Evolutionary conservation across 208 protist species (phyloP).

Genomic region (Porcisia hertigi): DNA sequence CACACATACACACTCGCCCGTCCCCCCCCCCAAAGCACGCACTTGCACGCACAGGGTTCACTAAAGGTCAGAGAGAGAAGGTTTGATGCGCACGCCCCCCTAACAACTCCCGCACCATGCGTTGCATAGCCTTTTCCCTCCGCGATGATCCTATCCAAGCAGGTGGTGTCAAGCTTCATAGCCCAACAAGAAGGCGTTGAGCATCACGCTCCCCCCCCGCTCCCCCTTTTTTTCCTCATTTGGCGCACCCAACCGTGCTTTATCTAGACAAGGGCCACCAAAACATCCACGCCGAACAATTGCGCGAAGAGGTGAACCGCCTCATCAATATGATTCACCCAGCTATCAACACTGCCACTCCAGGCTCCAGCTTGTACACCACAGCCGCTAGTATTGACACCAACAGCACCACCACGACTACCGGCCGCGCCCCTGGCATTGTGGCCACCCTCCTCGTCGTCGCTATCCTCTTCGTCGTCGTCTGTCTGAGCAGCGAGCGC

Average conservation of each 20-base stretch:
- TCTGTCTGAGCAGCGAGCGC: constrained; percentile 4
- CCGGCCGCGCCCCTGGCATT: neutral
- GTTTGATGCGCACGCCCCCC: too few species aligned
- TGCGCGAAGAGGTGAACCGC: constrained; percentile 50
- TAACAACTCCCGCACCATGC: too few species aligned
- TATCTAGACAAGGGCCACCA: constrained; percentile 46
- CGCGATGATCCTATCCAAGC: neutral
- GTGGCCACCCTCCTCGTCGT: constrained; percentile 1
- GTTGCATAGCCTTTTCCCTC: neutral
- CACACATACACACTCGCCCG: too few species aligned
- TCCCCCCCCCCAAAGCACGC: too few species aligned
- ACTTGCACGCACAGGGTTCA: too few species aligned
- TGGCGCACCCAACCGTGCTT: neutral
- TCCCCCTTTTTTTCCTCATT: neutral
- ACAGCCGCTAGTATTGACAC: neutral
- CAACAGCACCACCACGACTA: neutral
- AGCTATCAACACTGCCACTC: constrained; percentile 27
- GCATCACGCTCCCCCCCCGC: too few species aligned
- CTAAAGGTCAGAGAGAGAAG: too few species aligned
- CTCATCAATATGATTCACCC: constrained; percentile 61
- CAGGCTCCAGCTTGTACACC: neutral
- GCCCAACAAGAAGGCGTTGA: neutral
- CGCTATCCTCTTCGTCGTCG: neutral
- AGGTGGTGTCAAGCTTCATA: neutral
- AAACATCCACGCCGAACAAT: constrained; percentile 63